Conservation (phyloP, 75 land plant genomes). For the Sequoiadendron giganteum region DNA sequence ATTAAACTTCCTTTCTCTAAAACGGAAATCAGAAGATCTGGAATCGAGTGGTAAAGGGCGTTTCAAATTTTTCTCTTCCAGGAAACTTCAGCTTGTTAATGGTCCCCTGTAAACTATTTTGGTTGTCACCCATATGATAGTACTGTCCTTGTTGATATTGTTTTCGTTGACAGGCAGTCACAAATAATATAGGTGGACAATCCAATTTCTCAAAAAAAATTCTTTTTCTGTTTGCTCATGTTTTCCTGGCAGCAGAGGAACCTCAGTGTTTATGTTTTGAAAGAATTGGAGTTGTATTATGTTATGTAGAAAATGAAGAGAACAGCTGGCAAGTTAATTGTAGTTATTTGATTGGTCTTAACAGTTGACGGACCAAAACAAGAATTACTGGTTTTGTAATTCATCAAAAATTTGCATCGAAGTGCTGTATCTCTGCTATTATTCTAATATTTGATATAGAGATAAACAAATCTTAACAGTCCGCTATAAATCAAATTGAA, state of each 20-base stretch:
- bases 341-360: neutral
- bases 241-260: neutral
- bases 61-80: constrained; percentile 78
- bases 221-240: neutral
- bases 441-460: neutral
- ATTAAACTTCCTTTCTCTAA: constrained; percentile 43
- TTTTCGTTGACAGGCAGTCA: neutral
- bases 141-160: neutral
- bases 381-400: neutral
- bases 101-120: constrained; percentile 32
- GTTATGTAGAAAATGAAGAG: neutral
- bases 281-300: neutral
- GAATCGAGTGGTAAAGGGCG: constrained; percentile 86
- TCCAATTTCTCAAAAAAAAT: neutral
- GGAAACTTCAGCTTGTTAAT: constrained; percentile 80
- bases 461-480: neutral
- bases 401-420: neutral
- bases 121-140: neutral
- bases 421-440: neutral
- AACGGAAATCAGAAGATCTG: constrained; percentile 54
- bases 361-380: neutral
- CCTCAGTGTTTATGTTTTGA: neutral
- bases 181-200: neutral
- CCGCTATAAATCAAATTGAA: neutral
- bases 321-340: neutral